A percentile compares a stretch with the other conserved stretches of the same genome.
Conservation (phyloP, 2,329 filamentous ascomycete species). For the Byssochlamys sp. region DNA sequence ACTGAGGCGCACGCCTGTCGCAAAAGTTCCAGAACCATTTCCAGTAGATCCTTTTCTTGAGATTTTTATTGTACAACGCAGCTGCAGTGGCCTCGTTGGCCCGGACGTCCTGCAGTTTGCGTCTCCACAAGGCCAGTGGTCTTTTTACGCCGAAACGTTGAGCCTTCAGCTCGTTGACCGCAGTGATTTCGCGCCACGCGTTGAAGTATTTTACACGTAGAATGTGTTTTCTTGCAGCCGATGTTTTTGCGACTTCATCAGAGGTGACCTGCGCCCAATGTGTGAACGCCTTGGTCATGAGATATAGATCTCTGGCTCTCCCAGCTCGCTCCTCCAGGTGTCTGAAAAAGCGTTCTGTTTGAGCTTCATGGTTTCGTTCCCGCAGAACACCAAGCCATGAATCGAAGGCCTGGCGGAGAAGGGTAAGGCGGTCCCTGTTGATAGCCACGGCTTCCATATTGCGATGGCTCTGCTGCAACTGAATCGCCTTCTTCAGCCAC, state of each 20-base stretch:
- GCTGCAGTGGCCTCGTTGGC: constrained; percentile 26
- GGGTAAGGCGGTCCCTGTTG: constrained; percentile 40
- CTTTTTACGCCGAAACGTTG: constrained; percentile 45
- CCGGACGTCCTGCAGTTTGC: constrained; percentile 28
- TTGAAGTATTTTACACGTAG: constrained; percentile 60
- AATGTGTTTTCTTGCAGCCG: constrained; percentile 60
- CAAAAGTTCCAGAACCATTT: constrained; percentile 38
- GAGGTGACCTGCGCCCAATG: constrained; percentile 60
- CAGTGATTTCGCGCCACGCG: constrained; percentile 58
- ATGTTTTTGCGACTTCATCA: constrained; percentile 57
- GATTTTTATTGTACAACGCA: constrained; percentile 18
- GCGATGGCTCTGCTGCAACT: constrained; percentile 26
- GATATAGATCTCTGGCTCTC: constrained; percentile 55
- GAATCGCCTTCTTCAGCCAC: constrained; percentile 40
- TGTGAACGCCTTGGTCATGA: constrained; percentile 55
- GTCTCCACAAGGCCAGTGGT: constrained; percentile 47
- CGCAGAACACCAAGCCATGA: constrained; percentile 38
- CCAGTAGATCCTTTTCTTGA: constrained; percentile 29
- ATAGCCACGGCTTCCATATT: constrained; percentile 37
- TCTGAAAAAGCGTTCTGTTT: constrained; percentile 46
- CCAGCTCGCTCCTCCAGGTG: constrained; percentile 51
- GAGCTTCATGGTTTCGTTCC: constrained; percentile 32
- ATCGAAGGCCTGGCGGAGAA: constrained; percentile 46
- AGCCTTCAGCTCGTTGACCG: constrained; percentile 47
- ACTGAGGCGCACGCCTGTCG: constrained; percentile 34